These are phyloP conservation scores for Septoria linicola DNA, from an alignment of 2,329 filamentous ascomycete genomes.

Conservation along the genomic window DNA sequence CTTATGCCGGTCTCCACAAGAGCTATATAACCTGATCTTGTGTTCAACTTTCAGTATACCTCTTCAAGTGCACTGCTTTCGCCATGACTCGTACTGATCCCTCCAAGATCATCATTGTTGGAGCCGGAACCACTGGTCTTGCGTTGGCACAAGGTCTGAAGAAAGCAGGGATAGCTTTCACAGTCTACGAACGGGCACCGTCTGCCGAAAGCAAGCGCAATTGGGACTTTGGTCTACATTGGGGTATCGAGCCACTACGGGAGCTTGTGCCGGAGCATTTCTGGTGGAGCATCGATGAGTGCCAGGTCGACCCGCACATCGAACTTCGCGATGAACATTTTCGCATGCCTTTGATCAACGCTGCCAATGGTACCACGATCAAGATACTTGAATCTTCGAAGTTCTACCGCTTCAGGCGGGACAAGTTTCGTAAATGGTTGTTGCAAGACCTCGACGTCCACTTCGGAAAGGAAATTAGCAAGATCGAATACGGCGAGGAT, in stretches of 20 bases:
- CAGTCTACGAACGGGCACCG: constrained; percentile 29
- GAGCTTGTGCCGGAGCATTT: constrained; percentile 10
- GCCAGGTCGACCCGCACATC: constrained; percentile 14
- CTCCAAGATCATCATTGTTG: constrained; percentile 30
- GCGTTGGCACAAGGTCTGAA: constrained; percentile 32
- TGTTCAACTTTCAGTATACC: too few relatives aligned
- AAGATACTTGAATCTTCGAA: constrained; percentile 7
- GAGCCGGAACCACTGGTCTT: constrained; percentile 32
- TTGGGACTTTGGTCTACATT: constrained; percentile 18
- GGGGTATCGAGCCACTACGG: constrained; percentile 13
- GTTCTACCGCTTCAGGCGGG: constrained; percentile 16
- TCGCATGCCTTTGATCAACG: constrained; percentile 14
- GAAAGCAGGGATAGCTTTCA: constrained; percentile 25
- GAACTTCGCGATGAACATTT: constrained; percentile 1
- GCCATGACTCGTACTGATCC: too few relatives aligned
- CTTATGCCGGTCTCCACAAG: too few relatives aligned
- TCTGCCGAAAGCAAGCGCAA: constrained; percentile 9
- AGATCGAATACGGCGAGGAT: constrained; percentile 11
- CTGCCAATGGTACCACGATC: constrained; percentile 11
- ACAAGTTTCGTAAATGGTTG: constrained; percentile 19
- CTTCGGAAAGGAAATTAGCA: constrained; percentile 19
- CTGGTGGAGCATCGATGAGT: not conserved
- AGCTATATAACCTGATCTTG: too few relatives aligned
- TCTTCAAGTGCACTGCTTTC: too few relatives aligned
- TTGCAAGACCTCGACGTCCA: constrained; percentile 16